phyloP scores from a whole-genome alignment of 768 basidiomycete species.

The Scleroderma citrinum region DNA sequence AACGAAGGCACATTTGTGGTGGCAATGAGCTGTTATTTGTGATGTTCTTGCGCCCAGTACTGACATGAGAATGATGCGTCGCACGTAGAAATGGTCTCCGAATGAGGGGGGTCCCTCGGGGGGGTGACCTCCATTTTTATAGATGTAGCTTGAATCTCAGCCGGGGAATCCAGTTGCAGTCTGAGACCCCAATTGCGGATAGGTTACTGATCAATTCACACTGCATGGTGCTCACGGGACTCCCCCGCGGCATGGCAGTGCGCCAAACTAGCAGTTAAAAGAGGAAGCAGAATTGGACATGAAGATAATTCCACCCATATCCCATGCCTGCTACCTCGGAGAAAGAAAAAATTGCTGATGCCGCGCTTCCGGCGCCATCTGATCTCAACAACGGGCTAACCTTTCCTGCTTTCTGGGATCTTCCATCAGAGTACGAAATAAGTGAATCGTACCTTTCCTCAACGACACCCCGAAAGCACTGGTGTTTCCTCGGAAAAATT shows the following conservation, averaged over 20 bases:
- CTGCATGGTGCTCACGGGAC: no score
- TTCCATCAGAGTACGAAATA: conserved; percentile 20
- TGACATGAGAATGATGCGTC: no score
- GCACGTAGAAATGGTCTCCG: no score
- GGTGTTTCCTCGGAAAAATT: conserved; percentile 26
- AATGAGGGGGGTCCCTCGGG: no score
- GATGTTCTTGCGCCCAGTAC: no score
- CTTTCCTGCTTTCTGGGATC: conserved; percentile 18
- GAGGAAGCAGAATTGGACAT: not conserved
- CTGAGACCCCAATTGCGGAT: no score
- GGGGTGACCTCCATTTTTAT: no score
- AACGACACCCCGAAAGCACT: conserved; percentile 22
- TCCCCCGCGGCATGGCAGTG: not conserved
- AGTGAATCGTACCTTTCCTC: conserved; percentile 17
- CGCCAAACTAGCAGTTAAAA: not conserved
- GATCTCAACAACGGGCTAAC: conserved; percentile 19
- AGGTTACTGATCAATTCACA: no score
- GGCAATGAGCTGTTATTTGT: no score
- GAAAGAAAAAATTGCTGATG: conserved; percentile 8
- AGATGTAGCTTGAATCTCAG: no score
- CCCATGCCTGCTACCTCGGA: not conserved
- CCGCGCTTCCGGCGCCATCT: conserved; percentile 16
- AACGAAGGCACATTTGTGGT: no score
- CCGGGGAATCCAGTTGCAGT: no score
- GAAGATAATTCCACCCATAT: not conserved